phyloP scores from a whole-genome alignment of 441 rosid genomes.

The Pelargonium cotyledonis region DNA sequence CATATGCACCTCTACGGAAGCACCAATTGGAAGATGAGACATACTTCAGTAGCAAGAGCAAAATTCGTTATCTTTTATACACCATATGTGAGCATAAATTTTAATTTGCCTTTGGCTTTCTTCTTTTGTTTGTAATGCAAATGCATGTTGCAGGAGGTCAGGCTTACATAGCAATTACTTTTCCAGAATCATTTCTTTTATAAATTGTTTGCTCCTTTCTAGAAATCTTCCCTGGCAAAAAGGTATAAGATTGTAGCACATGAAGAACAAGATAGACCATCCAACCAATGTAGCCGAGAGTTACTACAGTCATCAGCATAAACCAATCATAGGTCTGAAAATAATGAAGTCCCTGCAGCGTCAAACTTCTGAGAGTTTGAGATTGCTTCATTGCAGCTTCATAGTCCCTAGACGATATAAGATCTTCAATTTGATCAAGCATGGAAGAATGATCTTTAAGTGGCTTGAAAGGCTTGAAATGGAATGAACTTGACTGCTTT shows the following conservation, averaged over 20 bases:
- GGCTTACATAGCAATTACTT: conserved; percentile 61
- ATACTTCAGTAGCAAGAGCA: background rate
- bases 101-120: background rate
- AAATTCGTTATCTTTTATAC: conserved; percentile 5
- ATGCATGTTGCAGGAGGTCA: conserved; percentile 24
- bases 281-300: conserved; percentile 91
- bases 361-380: conserved; percentile 69
- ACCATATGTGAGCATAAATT: conserved; percentile 2
- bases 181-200: conserved; percentile 47
- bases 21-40: background rate
- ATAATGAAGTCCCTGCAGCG: conserved; percentile 83
- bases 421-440: conserved; percentile 59
- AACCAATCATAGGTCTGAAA: conserved; percentile 97
- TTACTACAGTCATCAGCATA: conserved; percentile 80
- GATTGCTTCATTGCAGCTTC: conserved; percentile 61
- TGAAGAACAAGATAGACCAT: conserved; percentile 79
- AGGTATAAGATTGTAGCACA: conserved; percentile 77
- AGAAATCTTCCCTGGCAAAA: conserved; percentile 42
- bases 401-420: conserved; percentile 46
- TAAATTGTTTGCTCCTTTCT: conserved; percentile 42
- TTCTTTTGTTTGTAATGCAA: conserved; percentile 7
- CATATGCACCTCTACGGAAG: background rate
- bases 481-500: conserved; percentile 59
- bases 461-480: conserved; percentile 85
- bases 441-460: conserved; percentile 42